These are phyloP conservation scores for Haplosporangium sp. DNA, from an alignment of 371 early-diverging fungal genomes.

Conservation along the genomic window DNA sequence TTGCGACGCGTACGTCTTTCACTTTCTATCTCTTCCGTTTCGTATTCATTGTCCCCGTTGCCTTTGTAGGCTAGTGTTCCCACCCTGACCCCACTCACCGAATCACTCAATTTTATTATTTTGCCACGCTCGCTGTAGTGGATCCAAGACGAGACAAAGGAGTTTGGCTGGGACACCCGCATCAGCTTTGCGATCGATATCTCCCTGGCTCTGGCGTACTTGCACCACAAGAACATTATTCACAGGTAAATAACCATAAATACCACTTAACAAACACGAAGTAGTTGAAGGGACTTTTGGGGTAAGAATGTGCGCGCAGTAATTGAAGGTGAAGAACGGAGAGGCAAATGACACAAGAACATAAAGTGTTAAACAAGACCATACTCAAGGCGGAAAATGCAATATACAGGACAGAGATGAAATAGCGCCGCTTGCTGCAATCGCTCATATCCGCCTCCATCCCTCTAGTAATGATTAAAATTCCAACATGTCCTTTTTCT, in stretches of 20 bases:
- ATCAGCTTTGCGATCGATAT: slow-evolving; percentile 69
- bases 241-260: slow-evolving; percentile 53
- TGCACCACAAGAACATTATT: slow-evolving; percentile 67
- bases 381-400: too few relatives aligned
- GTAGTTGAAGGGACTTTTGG: too few relatives aligned
- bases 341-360: too few relatives aligned
- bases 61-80: background rate
- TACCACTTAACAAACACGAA: too few relatives aligned
- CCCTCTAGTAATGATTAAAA: too few relatives aligned
- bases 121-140: slow-evolving; percentile 36
- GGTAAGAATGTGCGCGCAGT: too few relatives aligned
- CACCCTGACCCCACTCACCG: background rate
- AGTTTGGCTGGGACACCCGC: slow-evolving; percentile 56
- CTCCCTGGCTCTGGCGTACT: slow-evolving; percentile 65
- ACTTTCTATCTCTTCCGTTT: background rate
- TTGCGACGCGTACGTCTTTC: slow-evolving; percentile 56
- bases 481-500: too few relatives aligned
- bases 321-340: too few relatives aligned
- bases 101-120: background rate
- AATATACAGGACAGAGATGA: too few relatives aligned
- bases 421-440: too few relatives aligned
- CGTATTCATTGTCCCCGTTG: background rate
- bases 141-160: slow-evolving; percentile 58
- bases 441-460: too few relatives aligned
- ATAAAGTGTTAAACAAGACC: too few relatives aligned